phyloP scores from a whole-genome alignment of 2,329 filamentous ascomycete species.

The Arthrocladium fulminans region DNA sequence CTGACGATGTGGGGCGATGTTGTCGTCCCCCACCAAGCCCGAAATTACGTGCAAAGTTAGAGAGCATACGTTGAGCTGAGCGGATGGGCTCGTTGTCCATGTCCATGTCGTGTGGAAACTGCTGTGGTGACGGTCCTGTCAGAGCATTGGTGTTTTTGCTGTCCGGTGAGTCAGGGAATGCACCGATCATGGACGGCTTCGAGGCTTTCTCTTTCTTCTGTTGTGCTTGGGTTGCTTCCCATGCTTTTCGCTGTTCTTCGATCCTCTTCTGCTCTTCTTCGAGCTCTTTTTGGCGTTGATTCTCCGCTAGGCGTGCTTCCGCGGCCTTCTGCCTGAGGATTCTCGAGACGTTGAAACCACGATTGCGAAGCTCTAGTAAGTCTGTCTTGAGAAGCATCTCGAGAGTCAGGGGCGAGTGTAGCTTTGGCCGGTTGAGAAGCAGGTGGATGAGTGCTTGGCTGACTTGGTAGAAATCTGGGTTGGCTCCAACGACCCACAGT shows the following conservation, averaged over 20 bases:
- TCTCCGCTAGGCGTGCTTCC: slow-evolving; percentile 79
- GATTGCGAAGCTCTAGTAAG: slow-evolving; percentile 68
- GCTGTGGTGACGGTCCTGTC: slow-evolving; percentile 19
- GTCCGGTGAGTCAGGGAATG: slow-evolving; percentile 57
- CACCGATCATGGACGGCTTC: slow-evolving; percentile 56
- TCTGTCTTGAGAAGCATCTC: slow-evolving; percentile 85
- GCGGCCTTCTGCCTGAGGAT: slow-evolving; percentile 82
- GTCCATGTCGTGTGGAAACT: slow-evolving; percentile 11
- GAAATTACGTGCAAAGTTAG: slow-evolving; percentile 57
- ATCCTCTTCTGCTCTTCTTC: slow-evolving; percentile 64
- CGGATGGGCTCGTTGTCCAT: slow-evolving; percentile 21
- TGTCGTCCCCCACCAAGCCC: slow-evolving; percentile 46
- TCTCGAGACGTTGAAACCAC: slow-evolving; percentile 93
- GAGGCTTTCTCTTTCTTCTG: slow-evolving; percentile 28
- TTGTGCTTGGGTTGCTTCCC: slow-evolving; percentile 36
- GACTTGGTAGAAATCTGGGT: slow-evolving; percentile 82
- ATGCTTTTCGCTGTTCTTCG: slow-evolving; percentile 48
- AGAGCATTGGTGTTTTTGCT: slow-evolving; percentile 16
- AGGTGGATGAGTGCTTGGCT: slow-evolving; percentile 77
- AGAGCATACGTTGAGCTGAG: slow-evolving; percentile 54
- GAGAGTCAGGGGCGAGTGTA: slow-evolving; percentile 81
- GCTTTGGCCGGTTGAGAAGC: slow-evolving; percentile 70
- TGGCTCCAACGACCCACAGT: slow-evolving; percentile 65
- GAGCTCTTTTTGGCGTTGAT: slow-evolving; percentile 64
- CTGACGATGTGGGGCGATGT: background rate